Percentiles rank a stretch among this genome's conserved stretches.
Evolutionary conservation across 176 grass and related monocot species (phyloP).

Genomic region (Lolium rigidum): DNA sequence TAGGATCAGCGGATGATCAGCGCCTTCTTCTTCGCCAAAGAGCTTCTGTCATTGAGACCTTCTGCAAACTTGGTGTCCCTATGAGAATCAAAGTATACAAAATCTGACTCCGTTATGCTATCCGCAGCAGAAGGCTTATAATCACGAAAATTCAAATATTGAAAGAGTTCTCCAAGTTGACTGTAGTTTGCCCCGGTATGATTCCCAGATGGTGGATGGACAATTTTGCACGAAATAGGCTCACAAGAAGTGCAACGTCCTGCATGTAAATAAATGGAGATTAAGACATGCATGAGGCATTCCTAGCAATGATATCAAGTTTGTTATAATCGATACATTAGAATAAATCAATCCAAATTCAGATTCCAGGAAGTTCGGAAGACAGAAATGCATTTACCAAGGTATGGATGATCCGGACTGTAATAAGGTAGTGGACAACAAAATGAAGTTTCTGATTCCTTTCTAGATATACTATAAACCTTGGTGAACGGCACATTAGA

Average conservation of each 20-base stretch:
- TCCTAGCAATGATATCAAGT: background rate
- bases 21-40: too few species aligned
- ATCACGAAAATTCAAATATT: constrained; percentile 10
- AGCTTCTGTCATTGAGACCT: too few species aligned
- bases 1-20: too few species aligned
- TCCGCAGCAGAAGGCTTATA: constrained; percentile 1
- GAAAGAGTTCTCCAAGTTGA: background rate
- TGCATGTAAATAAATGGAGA: background rate
- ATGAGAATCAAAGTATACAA: constrained; percentile 23
- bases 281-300: constrained; percentile 26
- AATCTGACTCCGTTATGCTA: constrained; percentile 15
- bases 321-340: background rate
- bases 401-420: constrained; percentile 18
- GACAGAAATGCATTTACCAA: background rate
- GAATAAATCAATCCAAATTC: background rate
- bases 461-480: constrained; percentile 6
- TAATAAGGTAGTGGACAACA: constrained; percentile 34
- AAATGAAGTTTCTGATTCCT: background rate
- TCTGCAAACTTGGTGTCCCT: constrained; percentile 15
- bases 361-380: constrained; percentile 5
- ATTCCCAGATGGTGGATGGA: constrained; percentile 11
- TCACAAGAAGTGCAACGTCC: constrained; percentile 4
- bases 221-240: constrained; percentile 5
- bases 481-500: background rate
- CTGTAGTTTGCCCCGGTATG: background rate